Conservation (phyloP, 495 filamentous ascomycete species). For the Staphylotrichum longicolle region DNA sequence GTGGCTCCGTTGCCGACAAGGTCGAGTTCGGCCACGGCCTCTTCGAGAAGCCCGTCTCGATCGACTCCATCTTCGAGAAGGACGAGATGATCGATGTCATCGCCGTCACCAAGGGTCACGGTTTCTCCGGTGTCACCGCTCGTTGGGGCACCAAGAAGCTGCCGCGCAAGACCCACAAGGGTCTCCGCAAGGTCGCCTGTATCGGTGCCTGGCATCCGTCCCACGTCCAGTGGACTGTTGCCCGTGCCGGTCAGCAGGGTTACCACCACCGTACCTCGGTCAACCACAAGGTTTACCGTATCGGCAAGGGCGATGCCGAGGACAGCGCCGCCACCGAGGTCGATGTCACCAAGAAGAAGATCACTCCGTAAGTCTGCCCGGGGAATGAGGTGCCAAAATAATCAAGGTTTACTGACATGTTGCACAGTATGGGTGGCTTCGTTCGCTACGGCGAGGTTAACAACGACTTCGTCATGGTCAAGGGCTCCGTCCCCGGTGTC, state of each 20-base stretch:
- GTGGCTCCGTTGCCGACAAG: conserved; percentile 91
- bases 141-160: conserved; percentile 99
- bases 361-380: conserved; percentile 83
- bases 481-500: conserved; percentile 94
- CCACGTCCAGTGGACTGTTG: conserved; percentile 99
- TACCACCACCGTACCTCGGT: conserved; percentile 99
- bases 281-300: conserved; percentile 99
- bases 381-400: no score
- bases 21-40: conserved; percentile 89
- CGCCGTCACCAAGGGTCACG: conserved; percentile 99
- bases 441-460: conserved; percentile 99
- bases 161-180: conserved; percentile 99
- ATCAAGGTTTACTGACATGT: conserved; percentile 19
- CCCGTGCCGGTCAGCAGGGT: conserved; percentile 98
- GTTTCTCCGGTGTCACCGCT: conserved; percentile 93
- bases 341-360: conserved; percentile 98
- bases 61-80: conserved; percentile 96
- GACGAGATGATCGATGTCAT: conserved; percentile 99
- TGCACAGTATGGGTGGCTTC: conserved; percentile 90
- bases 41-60: conserved; percentile 96
- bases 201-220: conserved; percentile 99
- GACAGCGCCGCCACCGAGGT: conserved; percentile 92
- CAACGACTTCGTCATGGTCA: conserved; percentile 98
- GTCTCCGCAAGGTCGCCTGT: conserved; percentile 99
- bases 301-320: conserved; percentile 85